Evolutionary conservation across 176 grass and related monocot species (phyloP), one percentile per base, ranked within the genome.

Genomic region (Dendrocalamus sinicus): DNA sequence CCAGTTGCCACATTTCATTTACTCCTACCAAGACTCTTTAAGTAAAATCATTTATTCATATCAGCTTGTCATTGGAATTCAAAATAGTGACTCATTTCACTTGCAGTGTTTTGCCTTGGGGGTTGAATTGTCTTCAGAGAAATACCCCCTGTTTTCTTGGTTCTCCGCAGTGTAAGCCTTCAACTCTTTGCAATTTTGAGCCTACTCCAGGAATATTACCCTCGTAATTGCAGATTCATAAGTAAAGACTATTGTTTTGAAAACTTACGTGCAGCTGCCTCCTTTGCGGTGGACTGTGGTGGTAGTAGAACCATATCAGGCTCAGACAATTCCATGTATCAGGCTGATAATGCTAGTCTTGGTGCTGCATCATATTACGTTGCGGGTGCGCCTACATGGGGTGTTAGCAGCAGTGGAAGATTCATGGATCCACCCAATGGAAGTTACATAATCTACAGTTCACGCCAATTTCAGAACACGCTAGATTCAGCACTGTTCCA

Each of bases 221-320:
- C 6, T 39, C 59, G 12, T 46, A 48, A 58, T 28, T 67, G 47
- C 23, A 81, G 3, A 43, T n/a, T 53, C 46, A 30, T 17, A 30
- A 63, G 6, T 44, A 53, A 66, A 46, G 19, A 67, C 6, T 50
- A 14, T 15, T 14, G 24, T 20, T 58, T 73, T 22, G 10, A 81
- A 52, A 51, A 81, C 12, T 76, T 73, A 26, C 26, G 67, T 84
- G 22, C 79, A 97, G 89, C 89, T 84, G 82, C 73, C 59, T 90
- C 81, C 47, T 93, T 96, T 59, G 94, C 91, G 14, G 83, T 93
- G 78, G 87, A 83, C 14, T 87, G 85, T 84, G 94, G 94, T 67
- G 88, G 85, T 75, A 51, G 71, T 65, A 86, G 66, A 83, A 11
- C 85, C 4, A 82, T 93, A 55, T 92, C 85, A 59, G 85, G 89